Base-by-base conservation (phyloP, 2,329 filamentous ascomycete species). In the Xylariaceae sp. region DNA sequence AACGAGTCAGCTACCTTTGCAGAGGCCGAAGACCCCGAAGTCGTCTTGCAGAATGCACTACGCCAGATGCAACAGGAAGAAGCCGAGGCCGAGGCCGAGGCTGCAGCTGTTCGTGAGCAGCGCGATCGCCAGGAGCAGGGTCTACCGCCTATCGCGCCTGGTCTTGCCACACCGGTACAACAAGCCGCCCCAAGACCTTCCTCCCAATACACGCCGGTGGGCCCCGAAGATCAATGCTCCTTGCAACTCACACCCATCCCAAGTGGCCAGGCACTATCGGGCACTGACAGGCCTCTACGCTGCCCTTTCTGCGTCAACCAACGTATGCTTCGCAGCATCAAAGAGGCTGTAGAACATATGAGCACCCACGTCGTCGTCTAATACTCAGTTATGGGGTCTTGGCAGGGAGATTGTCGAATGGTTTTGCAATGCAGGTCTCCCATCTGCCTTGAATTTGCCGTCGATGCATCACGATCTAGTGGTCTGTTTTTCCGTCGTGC, bases 221-320 rank as follows among this genome's bases (percentile, higher is more conserved):
- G 46, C 3, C 53, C 55, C 9, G 59, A 69, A 31, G 51, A 62
- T 3, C 69, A 74, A 24, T n/a, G n/a, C n/a, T 38, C 51, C 11
- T 61, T 78, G 23, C 74, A 67, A 3, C 61, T 78, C 28, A 77
- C 74, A 3, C 74, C 74, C 2, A 76, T 77, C 33, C 67, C 73
- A 18, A 68, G 70, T 12, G 68, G 68, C 12, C 66, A 60, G 3
- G 68, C 71, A 6, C 54, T 72, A 18, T 63, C 69, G 3, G 57
- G 60, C 5, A 62, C 64, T 21, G 71, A 78, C 24, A 59, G 67
- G 14, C 73, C 75, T 2, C 55, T 77, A 18, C 66, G 75, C 13
- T 80, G 76, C 47, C 76, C 76, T 1, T 80, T 77, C 48, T 80
- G 76, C 45, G 68, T 80, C 24, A 80, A 79, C 48, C 71, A 76